phyloP scores from a whole-genome alignment of 2,329 filamentous ascomycete genomes.

The Trichoderma gracile region DNA sequence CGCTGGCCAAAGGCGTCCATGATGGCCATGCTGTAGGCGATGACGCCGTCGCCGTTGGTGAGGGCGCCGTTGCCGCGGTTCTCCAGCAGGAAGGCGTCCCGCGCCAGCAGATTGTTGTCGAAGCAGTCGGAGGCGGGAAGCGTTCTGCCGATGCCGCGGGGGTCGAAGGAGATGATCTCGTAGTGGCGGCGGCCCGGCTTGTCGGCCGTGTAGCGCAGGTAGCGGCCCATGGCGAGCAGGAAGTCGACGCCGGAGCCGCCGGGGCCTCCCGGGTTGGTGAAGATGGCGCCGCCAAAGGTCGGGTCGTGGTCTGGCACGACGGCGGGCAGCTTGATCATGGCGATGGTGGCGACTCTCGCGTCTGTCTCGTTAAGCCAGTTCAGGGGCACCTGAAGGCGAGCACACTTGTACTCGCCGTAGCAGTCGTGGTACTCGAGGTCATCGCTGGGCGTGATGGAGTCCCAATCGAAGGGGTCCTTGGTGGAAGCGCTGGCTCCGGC shows the following conservation, averaged over 20 bases:
- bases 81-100: constrained; percentile 37
- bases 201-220: constrained; percentile 36
- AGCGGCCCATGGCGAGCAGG: constrained; percentile 32
- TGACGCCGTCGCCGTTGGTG: constrained; percentile 25
- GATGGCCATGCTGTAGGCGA: constrained; percentile 36
- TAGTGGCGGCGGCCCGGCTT: constrained; percentile 39
- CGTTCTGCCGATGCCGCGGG: constrained; percentile 44
- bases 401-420: constrained; percentile 44
- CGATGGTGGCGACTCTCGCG: constrained; percentile 40
- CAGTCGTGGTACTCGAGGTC: constrained; percentile 45
- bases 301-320: constrained; percentile 41
- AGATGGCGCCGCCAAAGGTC: constrained; percentile 45
- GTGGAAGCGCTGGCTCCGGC: background rate
- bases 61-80: constrained; percentile 37
- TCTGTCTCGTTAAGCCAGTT: constrained; percentile 43
- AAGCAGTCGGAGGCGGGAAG: constrained; percentile 45
- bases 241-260: constrained; percentile 44
- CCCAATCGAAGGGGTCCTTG: constrained; percentile 40
- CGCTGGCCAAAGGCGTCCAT: constrained; percentile 34
- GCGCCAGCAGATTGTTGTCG: constrained; percentile 34
- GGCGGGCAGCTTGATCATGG: constrained; percentile 46
- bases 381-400: constrained; percentile 46
- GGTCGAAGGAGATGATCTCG: constrained; percentile 48
- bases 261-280: constrained; percentile 50
- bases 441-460: constrained; percentile 37